Base-by-base conservation (phyloP, 805 yeast genomes). In the Tetrapisispora namnaoensis region DNA sequence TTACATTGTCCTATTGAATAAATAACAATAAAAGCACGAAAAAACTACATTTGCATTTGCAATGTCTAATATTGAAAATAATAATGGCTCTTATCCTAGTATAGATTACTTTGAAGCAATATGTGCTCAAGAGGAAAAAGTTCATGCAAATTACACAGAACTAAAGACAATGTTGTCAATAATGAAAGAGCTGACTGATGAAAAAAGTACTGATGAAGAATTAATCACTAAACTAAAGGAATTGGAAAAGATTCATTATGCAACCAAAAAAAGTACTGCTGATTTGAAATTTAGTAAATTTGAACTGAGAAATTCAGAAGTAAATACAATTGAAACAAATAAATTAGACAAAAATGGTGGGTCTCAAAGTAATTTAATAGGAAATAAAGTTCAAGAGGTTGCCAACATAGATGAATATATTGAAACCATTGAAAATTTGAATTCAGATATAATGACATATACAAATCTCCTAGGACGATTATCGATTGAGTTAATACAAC, bases 401-500 rank as follows among this genome's bases (percentile, higher is more conserved):
- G 45, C 46, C 20, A 49, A 37, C 4, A 8, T 38, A 2, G 14
- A 38, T 5, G 61, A 60, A 21, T 61, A 54, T 42, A 50, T 57
- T 2, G 53, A 53, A 5, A 36, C 45, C 4, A 30, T 53, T 40
- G 63, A 59, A 38, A 47, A 46, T 14, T 44, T 60, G 16, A 52
- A 56, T 34, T 39, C 41, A 14, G 56, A 59, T 18, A 46, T 58
- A 9, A 38, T 62, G 42, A 58, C 52, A 34, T 63, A 63, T 46
- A 41, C 57, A 9, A 61, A 58, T 44, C 50, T 61, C 2, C 44
- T 63, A 34, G 58, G 58, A 16, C 50, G 62, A 32, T 48, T 63
- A 5, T 57, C 69, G 8, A 58, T 58, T 20, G 62, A 60, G n/a
- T 44, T 62, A 21, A 61, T 55, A 1, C 54, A 54, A 38, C 63